phyloP scores from a whole-genome alignment of 2,329 filamentous ascomycete species.

The Rhexocercosporidium sp. region DNA sequence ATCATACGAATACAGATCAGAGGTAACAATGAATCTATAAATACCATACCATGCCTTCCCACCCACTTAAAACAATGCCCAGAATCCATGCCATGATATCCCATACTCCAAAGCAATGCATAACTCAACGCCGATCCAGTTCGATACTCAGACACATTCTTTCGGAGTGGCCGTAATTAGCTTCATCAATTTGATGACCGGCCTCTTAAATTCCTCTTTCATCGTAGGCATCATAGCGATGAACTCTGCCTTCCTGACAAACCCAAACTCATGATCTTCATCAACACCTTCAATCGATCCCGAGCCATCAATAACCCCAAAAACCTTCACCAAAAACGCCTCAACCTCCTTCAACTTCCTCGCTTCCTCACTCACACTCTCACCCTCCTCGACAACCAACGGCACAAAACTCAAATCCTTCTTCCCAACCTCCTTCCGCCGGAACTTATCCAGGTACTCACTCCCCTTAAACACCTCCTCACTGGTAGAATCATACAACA shows the following conservation, averaged over 20 bases:
- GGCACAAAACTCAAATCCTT: constrained; percentile 17
- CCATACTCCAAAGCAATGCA: background rate
- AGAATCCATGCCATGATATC: no score
- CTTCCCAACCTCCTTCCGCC: background rate
- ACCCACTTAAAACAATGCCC: no score
- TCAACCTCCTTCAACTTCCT: background rate
- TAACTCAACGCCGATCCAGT: background rate
- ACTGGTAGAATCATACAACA: constrained; percentile 10
- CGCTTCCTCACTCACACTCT: background rate
- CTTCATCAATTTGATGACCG: constrained; percentile 9
- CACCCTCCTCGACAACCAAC: background rate
- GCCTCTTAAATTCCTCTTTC: background rate
- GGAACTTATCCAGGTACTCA: constrained; percentile 20
- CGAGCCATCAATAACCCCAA: background rate
- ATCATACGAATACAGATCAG: no score
- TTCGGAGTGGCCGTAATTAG: background rate
- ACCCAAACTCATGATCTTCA: background rate
- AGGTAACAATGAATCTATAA: no score
- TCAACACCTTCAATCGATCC: background rate
- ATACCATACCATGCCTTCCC: no score
- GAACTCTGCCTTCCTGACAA: background rate
- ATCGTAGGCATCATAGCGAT: background rate
- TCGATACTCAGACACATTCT: background rate
- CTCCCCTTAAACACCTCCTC: constrained; percentile 14
- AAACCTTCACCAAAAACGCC: background rate